Evolutionary conservation across 345 rosid genomes (phyloP), one percentile per base, ranked within the genome.

Genomic region (Eucalyptus coolabah): DNA sequence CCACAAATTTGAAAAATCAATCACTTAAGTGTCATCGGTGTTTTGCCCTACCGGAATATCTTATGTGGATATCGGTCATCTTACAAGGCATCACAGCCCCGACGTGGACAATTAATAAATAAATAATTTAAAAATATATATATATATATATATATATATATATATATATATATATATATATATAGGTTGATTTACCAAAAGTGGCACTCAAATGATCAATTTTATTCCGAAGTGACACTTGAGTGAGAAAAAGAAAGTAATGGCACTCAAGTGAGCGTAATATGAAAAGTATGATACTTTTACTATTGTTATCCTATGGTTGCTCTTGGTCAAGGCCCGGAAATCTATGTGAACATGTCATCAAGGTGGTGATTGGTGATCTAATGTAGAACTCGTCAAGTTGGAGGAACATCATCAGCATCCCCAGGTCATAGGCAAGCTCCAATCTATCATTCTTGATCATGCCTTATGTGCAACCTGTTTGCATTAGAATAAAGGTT

Each of bases 291-390:
- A 53, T 53, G 56, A 53, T 5, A 53, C 21, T 53, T 0, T 19
- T 19, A 19, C 2, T 19, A 1, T 53, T 53, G 0, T 53, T 53
- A 53, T 53, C 56, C 23, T 94, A 93, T 85, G 93, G 93, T 86
- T 94, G 96, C 56, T 60, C 87, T 56, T 91, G 93, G 91, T 92
- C 93, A 50, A 90, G 91, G 86, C 90, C 87, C 93, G 91, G 4
- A 89, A 93, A 93, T 91, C 89, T 93, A 42, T 94, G 93, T 83
- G 88, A 93, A 93, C 96, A 93, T 87, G 93, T 92, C 51, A 72
- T 93, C 82, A 93, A 92, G 93, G 93, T 93, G 89, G 92, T 50
- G 45, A 92, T 92, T 93, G 89, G 91, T 19, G 45, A 92, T 93
- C 63, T 77, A 90, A 49, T 92, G 92, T 82, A 92, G 69, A 65